A percentile compares a stretch with the other conserved stretches of the same genome.
phyloP scores from a whole-genome alignment of 164 flowering plant species.

The Pachysandra terminalis region DNA sequence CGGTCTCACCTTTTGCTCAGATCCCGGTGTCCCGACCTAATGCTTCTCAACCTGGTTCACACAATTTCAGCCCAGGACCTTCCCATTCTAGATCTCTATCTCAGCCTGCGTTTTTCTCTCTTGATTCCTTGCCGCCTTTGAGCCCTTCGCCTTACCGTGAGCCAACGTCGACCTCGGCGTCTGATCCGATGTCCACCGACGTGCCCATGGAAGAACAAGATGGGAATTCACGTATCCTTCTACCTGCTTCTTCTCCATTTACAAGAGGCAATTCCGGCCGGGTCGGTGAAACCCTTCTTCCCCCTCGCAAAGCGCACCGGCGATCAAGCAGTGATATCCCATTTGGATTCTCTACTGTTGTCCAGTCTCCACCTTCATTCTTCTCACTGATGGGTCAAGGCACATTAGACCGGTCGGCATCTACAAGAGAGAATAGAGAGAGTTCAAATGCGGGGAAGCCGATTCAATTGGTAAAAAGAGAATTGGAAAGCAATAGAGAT shows the following conservation, averaged over 20 bases:
- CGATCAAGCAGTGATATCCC: slow-evolving; percentile 90
- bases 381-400: slow-evolving; percentile 32
- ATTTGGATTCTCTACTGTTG: slow-evolving; percentile 49
- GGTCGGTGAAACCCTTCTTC: slow-evolving; percentile 61
- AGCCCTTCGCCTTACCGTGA: slow-evolving; percentile 74
- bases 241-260: slow-evolving; percentile 30
- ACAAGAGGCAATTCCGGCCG: slow-evolving; percentile 29
- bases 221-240: slow-evolving; percentile 28
- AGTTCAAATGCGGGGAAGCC: slow-evolving; percentile 37
- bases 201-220: slow-evolving; percentile 72
- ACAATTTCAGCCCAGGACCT: slow-evolving; percentile 39
- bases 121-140: slow-evolving; percentile 84
- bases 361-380: slow-evolving; percentile 59
- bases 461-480: slow-evolving; percentile 57
- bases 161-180: slow-evolving; percentile 29
- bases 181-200: slow-evolving; percentile 48
- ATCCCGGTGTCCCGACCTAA: slow-evolving; percentile 37
- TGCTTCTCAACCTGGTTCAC: slow-evolving; percentile 38
- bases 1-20: slow-evolving; percentile 76
- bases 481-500: slow-evolving; percentile 46
- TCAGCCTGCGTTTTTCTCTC: slow-evolving; percentile 69
- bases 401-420: slow-evolving; percentile 32
- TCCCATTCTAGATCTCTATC: slow-evolving; percentile 85
- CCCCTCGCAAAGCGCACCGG: slow-evolving; percentile 84
- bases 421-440: slow-evolving; percentile 44